Percentiles rank a stretch among this genome's conserved stretches.
These are phyloP conservation scores for Skeletonema potamos DNA, from an alignment of 108 stramenopile genomes.

Conservation along the genomic window DNA sequence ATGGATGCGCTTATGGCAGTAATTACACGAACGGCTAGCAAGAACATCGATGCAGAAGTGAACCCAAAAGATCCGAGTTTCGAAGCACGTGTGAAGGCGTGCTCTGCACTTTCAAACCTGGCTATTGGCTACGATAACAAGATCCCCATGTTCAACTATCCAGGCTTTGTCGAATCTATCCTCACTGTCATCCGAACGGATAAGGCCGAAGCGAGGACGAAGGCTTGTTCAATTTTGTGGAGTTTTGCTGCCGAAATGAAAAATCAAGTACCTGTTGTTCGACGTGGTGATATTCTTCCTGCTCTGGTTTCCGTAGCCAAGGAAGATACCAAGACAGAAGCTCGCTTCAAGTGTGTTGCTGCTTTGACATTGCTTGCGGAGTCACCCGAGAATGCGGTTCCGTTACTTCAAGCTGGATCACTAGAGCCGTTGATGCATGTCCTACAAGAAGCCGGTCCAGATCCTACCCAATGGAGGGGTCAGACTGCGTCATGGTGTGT, in stretches of 20 bases:
- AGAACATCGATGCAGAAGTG: slow-evolving; percentile 30
- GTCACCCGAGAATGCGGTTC: slow-evolving; percentile 85
- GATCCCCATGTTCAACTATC: slow-evolving; percentile 91
- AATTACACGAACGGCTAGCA: slow-evolving; percentile 62
- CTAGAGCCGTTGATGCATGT: slow-evolving; percentile 86
- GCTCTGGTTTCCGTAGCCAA: slow-evolving; percentile 82
- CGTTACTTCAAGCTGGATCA: slow-evolving; percentile 75
- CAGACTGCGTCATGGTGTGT: slow-evolving; percentile 93
- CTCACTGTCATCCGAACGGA: slow-evolving; percentile 86
- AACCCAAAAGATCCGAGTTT: slow-evolving; percentile 53
- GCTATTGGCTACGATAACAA: slow-evolving; percentile 94
- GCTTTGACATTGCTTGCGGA: slow-evolving; percentile 86
- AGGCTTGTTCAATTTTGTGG: slow-evolving; percentile 91
- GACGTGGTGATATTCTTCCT: slow-evolving; percentile 86
- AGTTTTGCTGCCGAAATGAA: slow-evolving; percentile 93
- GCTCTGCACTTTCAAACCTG: slow-evolving; percentile 85
- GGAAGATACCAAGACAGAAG: slow-evolving; percentile 88
- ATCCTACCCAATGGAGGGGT: slow-evolving; percentile 91
- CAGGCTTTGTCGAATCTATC: slow-evolving; percentile 87
- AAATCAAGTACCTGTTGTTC: slow-evolving; percentile 88
- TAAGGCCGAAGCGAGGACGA: slow-evolving; percentile 83
- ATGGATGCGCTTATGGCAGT: slow-evolving; percentile 92
- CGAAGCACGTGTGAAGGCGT: slow-evolving; percentile 88
- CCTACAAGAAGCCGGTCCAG: slow-evolving; percentile 86
- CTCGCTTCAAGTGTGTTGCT: slow-evolving; percentile 90